Conservation (phyloP, 2,329 filamentous ascomycete genomes). For the Pseudogymnoascus sp. region DNA sequence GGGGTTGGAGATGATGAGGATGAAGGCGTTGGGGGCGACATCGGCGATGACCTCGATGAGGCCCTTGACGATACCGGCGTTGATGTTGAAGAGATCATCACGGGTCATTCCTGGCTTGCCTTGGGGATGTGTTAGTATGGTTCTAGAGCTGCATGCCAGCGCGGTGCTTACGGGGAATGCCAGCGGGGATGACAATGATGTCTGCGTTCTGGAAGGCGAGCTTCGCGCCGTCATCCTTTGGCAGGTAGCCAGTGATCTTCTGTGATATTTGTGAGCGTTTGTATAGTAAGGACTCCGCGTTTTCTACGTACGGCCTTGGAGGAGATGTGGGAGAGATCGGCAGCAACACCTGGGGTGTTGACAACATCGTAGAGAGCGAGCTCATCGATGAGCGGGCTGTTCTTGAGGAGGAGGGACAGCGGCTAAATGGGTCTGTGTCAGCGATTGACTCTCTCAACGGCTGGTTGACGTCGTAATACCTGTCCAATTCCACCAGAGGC, state of each 20-base stretch:
- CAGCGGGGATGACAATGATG: constrained; percentile 93
- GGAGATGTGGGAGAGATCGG: constrained; percentile 96
- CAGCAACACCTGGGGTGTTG: constrained; percentile 92
- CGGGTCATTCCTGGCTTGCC: constrained; percentile 99
- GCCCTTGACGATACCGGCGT: constrained; percentile 93
- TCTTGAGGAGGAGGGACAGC: constrained; percentile 92
- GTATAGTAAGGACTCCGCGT: constrained; percentile 7
- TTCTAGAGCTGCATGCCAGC: constrained; percentile 8
- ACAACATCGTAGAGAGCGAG: constrained; percentile 98
- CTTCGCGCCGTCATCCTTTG: constrained; percentile 77
- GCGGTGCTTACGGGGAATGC: constrained; percentile 75
- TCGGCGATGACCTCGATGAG: constrained; percentile 83
- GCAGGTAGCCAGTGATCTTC: constrained; percentile 84
- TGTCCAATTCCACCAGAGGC: constrained; percentile 98
- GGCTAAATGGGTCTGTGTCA: constrained; percentile 47
- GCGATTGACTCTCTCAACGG: constrained; percentile 10
- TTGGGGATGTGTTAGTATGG: constrained; percentile 32
- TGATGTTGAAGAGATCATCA: constrained; percentile 99
- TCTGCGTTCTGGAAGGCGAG: constrained; percentile 85
- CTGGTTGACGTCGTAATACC: constrained; percentile 42
- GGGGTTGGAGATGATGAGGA: constrained; percentile 97
- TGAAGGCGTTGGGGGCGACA: constrained; percentile 82
- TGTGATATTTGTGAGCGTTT: constrained; percentile 33
- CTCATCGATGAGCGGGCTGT: constrained; percentile 78
- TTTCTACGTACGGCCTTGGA: constrained; percentile 51